phyloP scores from a whole-genome alignment of 192 early-diverging fungal genomes.

The Piromyces sp. region DNA sequence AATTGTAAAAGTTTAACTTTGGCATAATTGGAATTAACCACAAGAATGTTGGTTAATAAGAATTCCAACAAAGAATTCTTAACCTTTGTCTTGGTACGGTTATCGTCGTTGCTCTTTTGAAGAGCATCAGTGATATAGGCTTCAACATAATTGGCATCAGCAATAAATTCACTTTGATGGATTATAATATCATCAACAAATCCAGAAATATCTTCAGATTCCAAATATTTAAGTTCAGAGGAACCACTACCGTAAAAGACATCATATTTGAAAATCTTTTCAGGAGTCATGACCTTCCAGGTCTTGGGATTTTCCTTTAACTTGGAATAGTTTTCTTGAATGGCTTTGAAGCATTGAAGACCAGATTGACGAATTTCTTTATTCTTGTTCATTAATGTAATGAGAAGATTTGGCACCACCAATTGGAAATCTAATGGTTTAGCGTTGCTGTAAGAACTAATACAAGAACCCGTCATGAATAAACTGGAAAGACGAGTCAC shows the following conservation, averaged over 20 bases:
- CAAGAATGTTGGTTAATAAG: constrained; percentile 20
- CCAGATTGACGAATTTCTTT: constrained; percentile 43
- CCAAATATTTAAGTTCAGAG: not conserved
- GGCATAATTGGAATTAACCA: constrained; percentile 8
- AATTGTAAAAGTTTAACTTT: constrained; percentile 22
- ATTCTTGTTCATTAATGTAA: constrained; percentile 35
- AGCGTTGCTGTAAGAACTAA: constrained; percentile 2
- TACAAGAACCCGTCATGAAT: not conserved
- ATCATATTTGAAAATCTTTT: not conserved
- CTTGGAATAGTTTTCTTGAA: constrained; percentile 9
- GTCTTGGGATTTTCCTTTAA: not conserved
- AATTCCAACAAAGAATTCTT: constrained; percentile 9
- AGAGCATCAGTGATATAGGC: not conserved
- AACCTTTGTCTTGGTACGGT: not conserved
- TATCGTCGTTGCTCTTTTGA: not conserved
- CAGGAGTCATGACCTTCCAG: not conserved
- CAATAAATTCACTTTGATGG: not conserved
- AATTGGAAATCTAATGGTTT: constrained; percentile 22
- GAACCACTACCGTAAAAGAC: not conserved
- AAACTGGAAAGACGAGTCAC: not conserved
- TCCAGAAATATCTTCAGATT: not conserved
- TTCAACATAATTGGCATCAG: not conserved
- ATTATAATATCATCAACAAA: not conserved
- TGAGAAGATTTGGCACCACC: constrained; percentile 44
- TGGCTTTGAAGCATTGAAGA: constrained; percentile 33